Percentiles rank a stretch among this genome's conserved stretches.
Conservation (phyloP, 2,329 filamentous ascomycete genomes). For the Ascochyta pisi region DNA sequence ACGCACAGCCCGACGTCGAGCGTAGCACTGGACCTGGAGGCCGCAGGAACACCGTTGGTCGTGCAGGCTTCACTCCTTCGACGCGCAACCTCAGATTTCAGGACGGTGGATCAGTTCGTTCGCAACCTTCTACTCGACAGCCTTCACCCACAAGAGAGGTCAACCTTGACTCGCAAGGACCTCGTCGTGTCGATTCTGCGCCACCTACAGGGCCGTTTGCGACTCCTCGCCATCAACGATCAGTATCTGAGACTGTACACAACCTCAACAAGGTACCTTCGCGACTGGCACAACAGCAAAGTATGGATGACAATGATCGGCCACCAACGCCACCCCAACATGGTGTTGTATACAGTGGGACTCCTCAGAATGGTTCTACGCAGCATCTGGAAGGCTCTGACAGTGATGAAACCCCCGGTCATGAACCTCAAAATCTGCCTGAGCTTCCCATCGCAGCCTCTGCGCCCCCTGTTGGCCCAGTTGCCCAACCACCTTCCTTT, state of each 20-base stretch:
- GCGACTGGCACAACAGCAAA: constrained; percentile 48
- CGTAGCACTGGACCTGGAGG: constrained; percentile 50
- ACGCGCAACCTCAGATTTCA: constrained; percentile 52
- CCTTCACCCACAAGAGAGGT: constrained; percentile 50
- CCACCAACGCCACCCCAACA: constrained; percentile 54
- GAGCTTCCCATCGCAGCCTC: constrained; percentile 45
- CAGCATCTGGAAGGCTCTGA: constrained; percentile 41
- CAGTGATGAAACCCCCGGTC: constrained; percentile 37
- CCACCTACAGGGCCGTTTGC: constrained; percentile 40
- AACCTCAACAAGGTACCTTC: constrained; percentile 52
- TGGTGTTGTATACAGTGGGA: constrained; percentile 28
- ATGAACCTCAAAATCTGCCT: constrained; percentile 39
- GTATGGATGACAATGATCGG: constrained; percentile 35
- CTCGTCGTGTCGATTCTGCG: constrained; percentile 54
- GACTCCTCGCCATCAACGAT: constrained; percentile 54
- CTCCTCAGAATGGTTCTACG: constrained; percentile 25
- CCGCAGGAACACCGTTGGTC: constrained; percentile 54
- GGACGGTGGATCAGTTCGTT: constrained; percentile 50
- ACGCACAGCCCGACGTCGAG: constrained; percentile 41
- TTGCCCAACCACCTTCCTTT: constrained; percentile 79
- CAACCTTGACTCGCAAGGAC: constrained; percentile 34
- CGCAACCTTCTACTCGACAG: constrained; percentile 54
- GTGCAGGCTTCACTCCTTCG: constrained; percentile 48
- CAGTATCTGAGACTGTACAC: constrained; percentile 55
- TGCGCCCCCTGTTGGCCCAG: constrained; percentile 70